These are phyloP conservation scores for Ophiobolus disseminans DNA, from an alignment of 2,329 filamentous ascomycete genomes.

Conservation along the genomic window DNA sequence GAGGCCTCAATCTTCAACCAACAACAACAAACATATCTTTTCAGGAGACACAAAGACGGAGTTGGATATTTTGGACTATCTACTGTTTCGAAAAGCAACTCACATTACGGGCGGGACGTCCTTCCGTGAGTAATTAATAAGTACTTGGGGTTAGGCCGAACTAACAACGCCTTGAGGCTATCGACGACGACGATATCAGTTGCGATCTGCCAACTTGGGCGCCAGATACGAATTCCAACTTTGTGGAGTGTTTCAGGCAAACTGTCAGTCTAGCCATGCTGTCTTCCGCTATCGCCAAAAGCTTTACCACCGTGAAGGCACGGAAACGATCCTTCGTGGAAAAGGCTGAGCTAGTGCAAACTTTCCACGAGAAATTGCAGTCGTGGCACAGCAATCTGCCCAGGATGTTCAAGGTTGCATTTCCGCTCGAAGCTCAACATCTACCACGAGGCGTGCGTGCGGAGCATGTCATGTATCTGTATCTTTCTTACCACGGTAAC, in stretches of 20 bases:
- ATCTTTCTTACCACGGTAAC: slow-evolving; percentile 1
- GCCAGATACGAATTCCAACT: background rate
- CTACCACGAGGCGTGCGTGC: background rate
- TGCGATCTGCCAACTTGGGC: background rate
- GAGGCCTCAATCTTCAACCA: background rate
- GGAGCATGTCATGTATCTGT: background rate
- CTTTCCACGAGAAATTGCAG: background rate
- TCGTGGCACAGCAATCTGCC: background rate
- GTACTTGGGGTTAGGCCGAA: no score
- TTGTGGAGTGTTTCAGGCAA: background rate
- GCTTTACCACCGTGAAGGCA: background rate
- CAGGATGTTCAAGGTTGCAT: background rate
- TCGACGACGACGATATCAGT: background rate
- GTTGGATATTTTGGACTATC: slow-evolving; percentile 4
- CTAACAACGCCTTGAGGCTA: background rate
- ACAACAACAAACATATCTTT: background rate
- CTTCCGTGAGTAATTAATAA: slow-evolving; percentile 1
- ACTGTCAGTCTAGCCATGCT: background rate
- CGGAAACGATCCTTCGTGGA: background rate
- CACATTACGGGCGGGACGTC: background rate
- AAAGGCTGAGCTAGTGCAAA: background rate
- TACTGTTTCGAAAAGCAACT: slow-evolving; percentile 5
- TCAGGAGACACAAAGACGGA: background rate
- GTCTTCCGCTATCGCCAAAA: background rate
- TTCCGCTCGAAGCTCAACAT: background rate